Evolutionary conservation across 2,329 filamentous ascomycete genomes (phyloP).

Genomic region (Pyrenophora graminea): DNA sequence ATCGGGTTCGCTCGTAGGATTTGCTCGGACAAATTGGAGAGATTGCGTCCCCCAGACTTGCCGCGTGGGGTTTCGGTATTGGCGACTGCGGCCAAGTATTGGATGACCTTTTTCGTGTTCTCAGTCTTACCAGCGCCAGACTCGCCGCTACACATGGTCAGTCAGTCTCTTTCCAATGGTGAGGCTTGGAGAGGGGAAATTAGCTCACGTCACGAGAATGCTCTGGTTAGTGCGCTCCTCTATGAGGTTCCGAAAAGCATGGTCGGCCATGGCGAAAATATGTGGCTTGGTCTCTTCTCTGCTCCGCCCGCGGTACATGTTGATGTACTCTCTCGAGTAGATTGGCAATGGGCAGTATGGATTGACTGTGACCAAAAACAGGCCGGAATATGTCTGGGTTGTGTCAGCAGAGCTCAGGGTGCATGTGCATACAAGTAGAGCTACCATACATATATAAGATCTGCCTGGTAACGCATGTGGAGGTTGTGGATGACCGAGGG

Average conservation of each 20-base stretch:
- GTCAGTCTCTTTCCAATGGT: background rate
- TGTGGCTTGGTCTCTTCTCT: constrained; percentile 95
- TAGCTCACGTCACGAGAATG: constrained; percentile 80
- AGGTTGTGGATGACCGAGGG: constrained; percentile 97
- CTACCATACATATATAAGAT: constrained; percentile 76
- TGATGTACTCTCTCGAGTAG: constrained; percentile 94
- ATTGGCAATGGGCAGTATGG: constrained; percentile 94
- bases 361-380: constrained; percentile 96
- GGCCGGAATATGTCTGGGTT: constrained; percentile 83
- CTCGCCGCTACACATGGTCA: constrained; percentile 65
- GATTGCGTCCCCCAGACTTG: constrained; percentile 65
- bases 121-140: constrained; percentile 98
- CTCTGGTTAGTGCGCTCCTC: constrained; percentile 96
- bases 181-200: background rate
- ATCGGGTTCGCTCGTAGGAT: constrained; percentile 96
- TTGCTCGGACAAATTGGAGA: constrained; percentile 91
- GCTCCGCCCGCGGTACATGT: constrained; percentile 92
- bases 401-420: constrained; percentile 4
- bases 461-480: constrained; percentile 90
- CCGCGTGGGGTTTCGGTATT: constrained; percentile 72
- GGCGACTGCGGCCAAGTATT: constrained; percentile 94
- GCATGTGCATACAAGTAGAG: background rate
- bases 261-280: constrained; percentile 96
- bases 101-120: constrained; percentile 99
- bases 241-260: constrained; percentile 92